Evolutionary conservation across 2,329 filamentous ascomycete genomes (phyloP).

Genomic region (Pseudogymnoascus pannorum): DNA sequence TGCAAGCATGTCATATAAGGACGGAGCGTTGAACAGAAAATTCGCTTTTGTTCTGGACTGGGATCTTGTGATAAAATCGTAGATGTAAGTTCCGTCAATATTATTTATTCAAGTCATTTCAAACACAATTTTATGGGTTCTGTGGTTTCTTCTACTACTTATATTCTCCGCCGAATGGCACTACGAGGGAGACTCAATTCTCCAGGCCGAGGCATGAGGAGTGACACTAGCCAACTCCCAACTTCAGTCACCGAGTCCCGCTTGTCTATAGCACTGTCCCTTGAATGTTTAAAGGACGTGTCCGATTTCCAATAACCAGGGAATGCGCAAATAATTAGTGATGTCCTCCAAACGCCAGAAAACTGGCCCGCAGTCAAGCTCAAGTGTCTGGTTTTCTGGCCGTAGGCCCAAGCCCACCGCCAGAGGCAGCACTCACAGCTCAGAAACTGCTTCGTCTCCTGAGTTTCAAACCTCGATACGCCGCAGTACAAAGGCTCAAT

Average conservation of each 20-base stretch:
- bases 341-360: slow-evolving; percentile 6
- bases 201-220: not conserved
- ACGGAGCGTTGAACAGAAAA: not conserved
- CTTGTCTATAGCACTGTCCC: no score
- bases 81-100: not conserved
- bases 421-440: not conserved
- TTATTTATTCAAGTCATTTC: not conserved
- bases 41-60: not conserved
- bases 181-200: not conserved
- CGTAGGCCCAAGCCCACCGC: not conserved
- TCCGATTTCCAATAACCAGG: not conserved
- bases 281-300: not conserved
- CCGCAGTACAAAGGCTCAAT: slow-evolving; percentile 8
- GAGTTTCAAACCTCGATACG: not conserved
- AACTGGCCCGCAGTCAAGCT: not conserved
- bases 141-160: not conserved
- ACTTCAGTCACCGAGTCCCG: not conserved
- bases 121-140: not conserved
- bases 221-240: not conserved
- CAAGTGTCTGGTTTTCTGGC: not conserved
- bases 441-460: not conserved
- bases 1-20: not conserved
- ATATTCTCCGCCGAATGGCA: not conserved
- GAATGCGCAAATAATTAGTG: not conserved
- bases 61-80: not conserved